Conservation (phyloP, 441 rosid species). For the Eutrema salsugineum region DNA sequence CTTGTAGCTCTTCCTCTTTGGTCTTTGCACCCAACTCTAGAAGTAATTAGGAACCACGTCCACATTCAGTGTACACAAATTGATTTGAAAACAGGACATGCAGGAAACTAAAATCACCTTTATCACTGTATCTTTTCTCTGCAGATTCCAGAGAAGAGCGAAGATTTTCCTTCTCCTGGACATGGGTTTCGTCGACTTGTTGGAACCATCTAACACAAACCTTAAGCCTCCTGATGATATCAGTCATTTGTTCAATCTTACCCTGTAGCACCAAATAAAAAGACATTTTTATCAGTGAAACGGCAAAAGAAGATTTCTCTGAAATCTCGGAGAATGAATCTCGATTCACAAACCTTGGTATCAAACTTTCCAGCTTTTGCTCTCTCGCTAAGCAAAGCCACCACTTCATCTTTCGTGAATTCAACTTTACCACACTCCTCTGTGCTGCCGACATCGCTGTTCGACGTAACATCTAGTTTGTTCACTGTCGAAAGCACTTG, state of each 20-base stretch:
- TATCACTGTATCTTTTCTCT: constrained; percentile 53
- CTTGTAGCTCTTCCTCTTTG: constrained; percentile 48
- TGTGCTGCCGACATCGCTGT: constrained; percentile 38
- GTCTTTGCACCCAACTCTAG: constrained; percentile 62
- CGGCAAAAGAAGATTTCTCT: background rate
- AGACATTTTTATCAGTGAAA: background rate
- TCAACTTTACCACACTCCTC: constrained; percentile 51
- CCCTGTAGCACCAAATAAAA: constrained; percentile 41
- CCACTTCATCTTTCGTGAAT: constrained; percentile 74
- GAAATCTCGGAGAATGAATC: background rate
- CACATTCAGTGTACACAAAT: background rate
- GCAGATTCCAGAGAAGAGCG: constrained; percentile 52
- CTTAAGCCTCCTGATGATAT: constrained; percentile 68
- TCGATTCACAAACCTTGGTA: constrained; percentile 54
- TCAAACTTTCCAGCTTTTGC: constrained; percentile 73
- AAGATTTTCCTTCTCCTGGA: constrained; percentile 61
- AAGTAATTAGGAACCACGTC: constrained; percentile 16
- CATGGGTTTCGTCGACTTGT: constrained; percentile 56
- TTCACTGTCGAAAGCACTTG: constrained; percentile 53
- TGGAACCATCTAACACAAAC: constrained; percentile 80
- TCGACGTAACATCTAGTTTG: constrained; percentile 43
- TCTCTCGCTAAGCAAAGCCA: constrained; percentile 71
- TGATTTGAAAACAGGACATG: background rate
- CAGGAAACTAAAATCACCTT: constrained; percentile 39
- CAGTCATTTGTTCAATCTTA: constrained; percentile 56